A percentile compares a stretch with the other conserved stretches of the same genome.
These are phyloP conservation scores for Saccharomycopsis selenospora DNA, from an alignment of 805 yeast species.

Conservation along the genomic window DNA sequence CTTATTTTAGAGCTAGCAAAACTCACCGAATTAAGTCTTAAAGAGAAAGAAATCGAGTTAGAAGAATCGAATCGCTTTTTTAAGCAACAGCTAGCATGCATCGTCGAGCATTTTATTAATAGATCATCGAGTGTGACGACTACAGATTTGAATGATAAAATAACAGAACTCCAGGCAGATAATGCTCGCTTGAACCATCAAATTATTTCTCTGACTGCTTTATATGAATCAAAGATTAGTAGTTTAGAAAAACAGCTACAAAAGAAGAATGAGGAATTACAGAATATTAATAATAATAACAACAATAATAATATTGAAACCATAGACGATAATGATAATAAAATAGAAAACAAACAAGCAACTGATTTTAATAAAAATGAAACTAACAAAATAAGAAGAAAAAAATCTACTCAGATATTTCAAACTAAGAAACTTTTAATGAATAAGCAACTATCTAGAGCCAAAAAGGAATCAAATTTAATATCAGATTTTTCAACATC, in stretches of 20 bases:
- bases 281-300: neutral
- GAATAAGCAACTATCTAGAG: neutral
- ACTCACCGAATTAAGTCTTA: neutral
- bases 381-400: too few relatives aligned
- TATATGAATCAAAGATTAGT: neutral
- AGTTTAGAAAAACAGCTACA: neutral
- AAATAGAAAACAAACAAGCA: neutral
- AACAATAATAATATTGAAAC: neutral
- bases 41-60: neutral
- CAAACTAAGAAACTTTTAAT: neutral
- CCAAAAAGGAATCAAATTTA: neutral
- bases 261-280: neutral
- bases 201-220: neutral
- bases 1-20: neutral
- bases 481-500: conserved; percentile 1
- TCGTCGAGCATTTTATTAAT: neutral
- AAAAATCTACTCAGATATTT: neutral
- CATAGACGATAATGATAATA: neutral
- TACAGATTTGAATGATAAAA: neutral
- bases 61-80: neutral
- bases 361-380: too few relatives aligned
- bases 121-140: neutral
- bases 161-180: neutral
- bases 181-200: conserved; percentile 1
- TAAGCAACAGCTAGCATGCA: neutral